These are phyloP conservation scores for Hydrangea macrophylla DNA, from an alignment of 148 eudicot species.

Conservation along the genomic window DNA sequence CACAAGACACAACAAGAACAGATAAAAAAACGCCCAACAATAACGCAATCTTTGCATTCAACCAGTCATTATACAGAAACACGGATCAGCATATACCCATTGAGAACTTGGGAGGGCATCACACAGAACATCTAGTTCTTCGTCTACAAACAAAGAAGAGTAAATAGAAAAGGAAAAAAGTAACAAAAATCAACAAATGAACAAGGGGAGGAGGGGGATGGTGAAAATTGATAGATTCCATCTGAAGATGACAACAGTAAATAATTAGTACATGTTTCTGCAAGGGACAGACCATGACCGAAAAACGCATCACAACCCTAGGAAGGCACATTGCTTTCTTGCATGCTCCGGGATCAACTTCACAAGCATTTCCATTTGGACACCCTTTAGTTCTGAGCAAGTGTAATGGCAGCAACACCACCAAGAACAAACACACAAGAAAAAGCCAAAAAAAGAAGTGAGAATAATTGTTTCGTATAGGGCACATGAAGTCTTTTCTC, in stretches of 20 bases:
- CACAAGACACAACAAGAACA: no score
- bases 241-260: no score
- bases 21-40: no score
- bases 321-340: conserved; percentile 66
- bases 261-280: background rate
- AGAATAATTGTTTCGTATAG: no score
- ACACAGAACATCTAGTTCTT: background rate
- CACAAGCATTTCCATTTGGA: conserved; percentile 48
- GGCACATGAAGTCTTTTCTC: no score
- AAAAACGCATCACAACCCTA: conserved; percentile 28
- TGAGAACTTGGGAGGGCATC: background rate
- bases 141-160: conserved; percentile 13
- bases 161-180: background rate
- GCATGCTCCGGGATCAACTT: conserved; percentile 76
- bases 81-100: conserved; percentile 3
- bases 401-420: conserved; percentile 4
- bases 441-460: background rate
- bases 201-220: no score
- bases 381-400: conserved; percentile 67
- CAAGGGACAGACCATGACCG: conserved; percentile 12
- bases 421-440: background rate
- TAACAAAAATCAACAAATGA: no score
- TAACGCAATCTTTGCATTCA: no score
- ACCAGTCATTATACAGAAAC: background rate
- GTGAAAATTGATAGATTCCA: no score